Conservation (phyloP, 73 alveolate genomes). For the Stentor roeselii region DNA sequence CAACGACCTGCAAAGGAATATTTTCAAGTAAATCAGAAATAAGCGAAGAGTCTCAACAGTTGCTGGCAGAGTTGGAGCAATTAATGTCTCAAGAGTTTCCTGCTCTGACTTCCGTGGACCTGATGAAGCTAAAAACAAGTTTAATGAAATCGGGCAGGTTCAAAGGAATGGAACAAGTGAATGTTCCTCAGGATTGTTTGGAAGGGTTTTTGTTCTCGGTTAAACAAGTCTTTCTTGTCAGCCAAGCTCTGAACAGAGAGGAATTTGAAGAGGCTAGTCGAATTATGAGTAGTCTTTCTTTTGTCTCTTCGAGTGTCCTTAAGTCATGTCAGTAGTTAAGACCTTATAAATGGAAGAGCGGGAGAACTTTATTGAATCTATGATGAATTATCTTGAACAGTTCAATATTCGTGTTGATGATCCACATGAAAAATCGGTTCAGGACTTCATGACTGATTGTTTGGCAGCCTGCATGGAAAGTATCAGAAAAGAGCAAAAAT, state of each 20-base stretch:
- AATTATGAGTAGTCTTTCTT: not conserved
- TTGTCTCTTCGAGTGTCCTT: not conserved
- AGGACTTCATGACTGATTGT: not conserved
- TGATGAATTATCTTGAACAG: not conserved
- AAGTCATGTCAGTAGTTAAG: not conserved
- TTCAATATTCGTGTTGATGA: not conserved
- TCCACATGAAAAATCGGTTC: not conserved
- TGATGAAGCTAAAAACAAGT: not conserved
- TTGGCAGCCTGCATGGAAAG: not conserved
- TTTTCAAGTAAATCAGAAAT: too few species aligned
- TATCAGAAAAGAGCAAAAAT: not conserved
- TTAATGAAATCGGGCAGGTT: not conserved
- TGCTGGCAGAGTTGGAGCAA: not conserved
- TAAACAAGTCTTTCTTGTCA: not conserved
- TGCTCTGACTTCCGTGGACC: not conserved
- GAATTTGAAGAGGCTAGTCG: too few species aligned
- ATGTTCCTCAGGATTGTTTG: not conserved
- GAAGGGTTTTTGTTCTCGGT: not conserved
- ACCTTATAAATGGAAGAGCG: constrained; percentile 4
- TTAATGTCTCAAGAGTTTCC: not conserved
- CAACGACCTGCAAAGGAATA: not conserved
- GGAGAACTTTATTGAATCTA: not conserved
- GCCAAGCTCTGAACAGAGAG: not conserved
- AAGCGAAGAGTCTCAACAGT: too few species aligned
- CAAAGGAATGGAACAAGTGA: not conserved